These are phyloP conservation scores for Umbilicaria muhlenbergii DNA, from an alignment of 495 filamentous ascomycete species.

Conservation along the genomic window DNA sequence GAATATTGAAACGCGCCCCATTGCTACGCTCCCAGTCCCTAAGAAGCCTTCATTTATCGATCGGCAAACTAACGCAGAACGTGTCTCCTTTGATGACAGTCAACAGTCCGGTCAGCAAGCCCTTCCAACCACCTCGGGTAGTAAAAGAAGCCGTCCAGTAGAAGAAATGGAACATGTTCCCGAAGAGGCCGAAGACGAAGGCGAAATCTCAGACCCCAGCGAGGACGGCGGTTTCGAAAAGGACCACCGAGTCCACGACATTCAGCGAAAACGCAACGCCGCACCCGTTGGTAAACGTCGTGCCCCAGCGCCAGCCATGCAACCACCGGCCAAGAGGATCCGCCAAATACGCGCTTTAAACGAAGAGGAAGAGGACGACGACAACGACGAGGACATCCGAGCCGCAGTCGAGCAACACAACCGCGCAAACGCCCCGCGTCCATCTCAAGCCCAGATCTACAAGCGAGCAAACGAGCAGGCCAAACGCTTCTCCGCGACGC, in stretches of 20 bases:
- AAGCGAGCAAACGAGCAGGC: constrained; percentile 4
- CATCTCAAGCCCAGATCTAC: constrained; percentile 6
- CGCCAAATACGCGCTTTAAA: neutral
- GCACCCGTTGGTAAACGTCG: constrained; percentile 3
- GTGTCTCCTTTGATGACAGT: constrained; percentile 16
- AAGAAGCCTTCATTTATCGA: constrained; percentile 19
- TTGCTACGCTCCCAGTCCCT: too few species aligned
- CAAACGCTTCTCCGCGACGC: constrained; percentile 1
- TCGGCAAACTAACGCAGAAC: constrained; percentile 19
- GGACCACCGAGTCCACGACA: constrained; percentile 11
- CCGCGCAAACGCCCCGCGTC: neutral
- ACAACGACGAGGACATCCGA: neutral
- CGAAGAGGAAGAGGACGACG: neutral
- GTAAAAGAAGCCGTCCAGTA: neutral
- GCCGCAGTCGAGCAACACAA: neutral
- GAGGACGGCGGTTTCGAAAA: constrained; percentile 12
- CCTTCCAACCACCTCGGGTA: constrained; percentile 2
- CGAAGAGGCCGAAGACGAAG: neutral
- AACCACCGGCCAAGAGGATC: constrained; percentile 1
- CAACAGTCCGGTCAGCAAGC: constrained; percentile 9
- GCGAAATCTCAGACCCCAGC: constrained; percentile 4
- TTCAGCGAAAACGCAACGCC: constrained; percentile 11
- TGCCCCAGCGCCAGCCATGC: neutral
- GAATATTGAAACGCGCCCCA: neutral
- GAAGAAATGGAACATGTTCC: constrained; percentile 1